Base-by-base conservation (phyloP, 805 yeast genomes). In the Barnettozyma populi region DNA sequence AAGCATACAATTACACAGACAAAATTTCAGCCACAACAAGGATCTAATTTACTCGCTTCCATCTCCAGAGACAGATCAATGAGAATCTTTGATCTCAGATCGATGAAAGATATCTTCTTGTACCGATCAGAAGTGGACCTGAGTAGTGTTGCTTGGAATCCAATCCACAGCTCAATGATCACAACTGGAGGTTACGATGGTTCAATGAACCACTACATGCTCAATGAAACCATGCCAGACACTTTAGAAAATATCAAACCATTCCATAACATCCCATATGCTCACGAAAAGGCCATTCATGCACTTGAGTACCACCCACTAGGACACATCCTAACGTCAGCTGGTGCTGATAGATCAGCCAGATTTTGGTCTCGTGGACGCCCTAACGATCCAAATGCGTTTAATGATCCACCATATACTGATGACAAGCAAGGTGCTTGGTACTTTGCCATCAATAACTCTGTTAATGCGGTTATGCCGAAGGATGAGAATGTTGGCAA, bases 291-390 rank as follows among this genome's bases (percentile, higher is more conserved):
- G 69, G 95, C 96, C 3, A 80, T 94, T 45, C 90, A 92, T 66
- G 80, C 95, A 4, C 65, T 94, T 47, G 92, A 90, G 51, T 94
- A 90, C 62, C 97, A 90, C 66, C 98, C 98, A 2, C 71, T 86
- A 57, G 99, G 99, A 4, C 97, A 94, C 66, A 70, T 92, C 44
- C 70, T 94, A 32, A 82, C 95, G 47, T 82, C 97, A 7, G 98
- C 97, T 0, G 92, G 97, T 18, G 89, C 94, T 48, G 99, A 94
- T 65, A 79, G 94, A 61, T 81, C 95, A 5, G 87, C 95, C 21
- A 70, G 97, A 47, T 87, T 95, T 67, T 94, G 99, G 99, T 81
- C 90, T 27, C 74, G 99, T 44, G 85, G 95, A 1, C 75, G 95
- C 61, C 97, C 97, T 2, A 84, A 83, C 56, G 99, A 94, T 68